phyloP scores from a whole-genome alignment of 1,284 basidiomycete species.

The Schizophyllum amplum region DNA sequence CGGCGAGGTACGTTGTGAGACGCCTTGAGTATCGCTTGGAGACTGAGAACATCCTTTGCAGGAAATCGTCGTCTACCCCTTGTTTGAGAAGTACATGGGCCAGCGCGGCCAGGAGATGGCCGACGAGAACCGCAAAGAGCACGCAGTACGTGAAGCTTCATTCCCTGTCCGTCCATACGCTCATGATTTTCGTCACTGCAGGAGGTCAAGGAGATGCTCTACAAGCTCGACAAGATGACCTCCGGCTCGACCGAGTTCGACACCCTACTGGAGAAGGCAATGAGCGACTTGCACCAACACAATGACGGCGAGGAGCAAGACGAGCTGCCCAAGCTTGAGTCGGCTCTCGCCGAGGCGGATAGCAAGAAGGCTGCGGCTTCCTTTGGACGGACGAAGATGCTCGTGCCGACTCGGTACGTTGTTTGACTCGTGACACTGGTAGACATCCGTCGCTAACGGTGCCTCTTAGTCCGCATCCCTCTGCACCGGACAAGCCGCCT shows the following conservation, averaged over 20 bases:
- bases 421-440: background rate
- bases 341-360: constrained; percentile 29
- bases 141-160: constrained; percentile 31
- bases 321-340: constrained; percentile 49
- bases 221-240: constrained; percentile 35
- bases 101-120: constrained; percentile 42
- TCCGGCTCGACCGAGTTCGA: constrained; percentile 38
- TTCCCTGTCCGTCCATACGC: background rate
- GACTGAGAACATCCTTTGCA: too few species aligned
- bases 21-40: too few species aligned
- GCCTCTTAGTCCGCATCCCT: constrained; percentile 38
- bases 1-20: constrained; percentile 31
- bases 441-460: too few species aligned
- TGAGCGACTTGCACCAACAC: constrained; percentile 41
- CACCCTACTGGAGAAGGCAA: constrained; percentile 31
- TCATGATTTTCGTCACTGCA: constrained; percentile 9
- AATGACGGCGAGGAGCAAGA: constrained; percentile 49
- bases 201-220: constrained; percentile 42
- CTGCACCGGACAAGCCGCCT: constrained; percentile 47
- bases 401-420: constrained; percentile 48
- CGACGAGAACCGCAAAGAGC: constrained; percentile 49
- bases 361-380: constrained; percentile 32
- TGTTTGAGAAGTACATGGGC: constrained; percentile 57
- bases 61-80: constrained; percentile 60
- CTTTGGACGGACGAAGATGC: constrained; percentile 55